phyloP scores from a whole-genome alignment of 129 eudicot species.

The Ambrosia trifida region DNA sequence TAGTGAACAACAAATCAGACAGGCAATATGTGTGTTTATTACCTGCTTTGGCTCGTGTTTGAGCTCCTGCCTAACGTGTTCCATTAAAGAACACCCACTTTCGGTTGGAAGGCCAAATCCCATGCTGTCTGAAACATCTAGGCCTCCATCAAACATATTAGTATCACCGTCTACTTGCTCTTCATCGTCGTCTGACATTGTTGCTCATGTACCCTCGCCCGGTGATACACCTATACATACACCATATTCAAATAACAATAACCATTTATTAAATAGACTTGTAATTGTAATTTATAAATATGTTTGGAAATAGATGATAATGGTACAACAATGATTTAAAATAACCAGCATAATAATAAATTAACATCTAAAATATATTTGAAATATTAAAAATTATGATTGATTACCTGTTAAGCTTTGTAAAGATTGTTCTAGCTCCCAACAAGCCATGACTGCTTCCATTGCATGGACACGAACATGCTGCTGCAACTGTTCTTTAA shows the following conservation, averaged over 20 bases:
- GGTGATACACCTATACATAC: slow-evolving; percentile 68
- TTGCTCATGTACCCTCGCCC: slow-evolving; percentile 89
- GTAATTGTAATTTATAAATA: neutral
- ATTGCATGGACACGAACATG: slow-evolving; percentile 96
- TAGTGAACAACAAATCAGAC: neutral
- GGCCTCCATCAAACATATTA: slow-evolving; percentile 68
- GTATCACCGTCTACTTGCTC: slow-evolving; percentile 76
- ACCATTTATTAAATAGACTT: neutral
- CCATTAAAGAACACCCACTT: slow-evolving; percentile 85
- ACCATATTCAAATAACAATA: neutral
- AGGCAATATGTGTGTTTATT: neutral
- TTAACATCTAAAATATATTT: no score
- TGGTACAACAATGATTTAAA: neutral
- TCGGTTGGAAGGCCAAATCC: slow-evolving; percentile 96
- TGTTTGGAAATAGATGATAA: neutral
- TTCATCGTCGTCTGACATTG: slow-evolving; percentile 95
- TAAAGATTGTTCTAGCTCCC: slow-evolving; percentile 10
- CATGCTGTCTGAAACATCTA: slow-evolving; percentile 75
- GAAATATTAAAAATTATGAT: neutral
- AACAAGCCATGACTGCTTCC: slow-evolving; percentile 60
- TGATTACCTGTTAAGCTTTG: slow-evolving; percentile 5
- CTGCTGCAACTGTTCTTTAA: slow-evolving; percentile 92
- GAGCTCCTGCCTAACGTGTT: slow-evolving; percentile 86
- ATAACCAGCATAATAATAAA: no score
- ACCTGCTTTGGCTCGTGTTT: slow-evolving; percentile 93